Percentiles rank a stretch among this genome's conserved stretches.
phyloP scores from a whole-genome alignment of 2,329 filamentous ascomycete species.

The Exophiala alcalophila region DNA sequence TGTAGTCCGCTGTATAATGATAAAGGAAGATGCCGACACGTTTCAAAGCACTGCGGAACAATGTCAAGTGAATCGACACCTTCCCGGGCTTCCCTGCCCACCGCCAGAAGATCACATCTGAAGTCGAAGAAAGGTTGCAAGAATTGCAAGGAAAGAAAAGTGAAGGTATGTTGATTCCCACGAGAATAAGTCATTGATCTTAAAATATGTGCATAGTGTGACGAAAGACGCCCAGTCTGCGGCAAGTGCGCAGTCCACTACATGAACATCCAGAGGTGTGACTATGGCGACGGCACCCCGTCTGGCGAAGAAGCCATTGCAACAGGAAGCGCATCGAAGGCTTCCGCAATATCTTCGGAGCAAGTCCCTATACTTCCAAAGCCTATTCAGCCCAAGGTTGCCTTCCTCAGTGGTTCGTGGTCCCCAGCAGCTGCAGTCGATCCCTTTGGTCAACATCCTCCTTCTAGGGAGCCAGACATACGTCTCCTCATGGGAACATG shows the following conservation, averaged over 20 bases:
- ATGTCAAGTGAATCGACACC: constrained; percentile 2
- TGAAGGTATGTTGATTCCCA: constrained; percentile 2
- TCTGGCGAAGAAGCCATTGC: not conserved
- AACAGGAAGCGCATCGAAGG: not conserved
- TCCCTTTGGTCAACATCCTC: constrained; percentile 10
- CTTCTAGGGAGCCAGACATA: constrained; percentile 6
- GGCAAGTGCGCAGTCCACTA: constrained; percentile 11
- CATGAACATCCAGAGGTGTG: constrained; percentile 7
- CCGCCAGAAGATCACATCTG: constrained; percentile 3
- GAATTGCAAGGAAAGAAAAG: constrained; percentile 10
- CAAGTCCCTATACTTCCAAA: constrained; percentile 10
- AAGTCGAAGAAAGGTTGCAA: constrained; percentile 4
- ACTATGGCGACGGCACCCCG: constrained; percentile 8
- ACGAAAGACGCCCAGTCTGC: constrained; percentile 10
- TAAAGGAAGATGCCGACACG: no score
- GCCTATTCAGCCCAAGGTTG: no score
- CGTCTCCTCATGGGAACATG: constrained; percentile 10
- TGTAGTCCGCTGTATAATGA: no score
- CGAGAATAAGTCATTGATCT: no score
- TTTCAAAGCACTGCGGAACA: no score
- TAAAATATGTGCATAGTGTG: constrained; percentile 1
- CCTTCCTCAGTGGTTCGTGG: no score
- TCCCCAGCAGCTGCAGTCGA: constrained; percentile 1
- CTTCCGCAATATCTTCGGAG: no score
- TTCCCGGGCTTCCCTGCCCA: not conserved